A percentile compares a stretch with the other conserved stretches of the same genome.
These are phyloP conservation scores for Peronospora farinosa DNA, from an alignment of 352 stramenopile genomes.

Conservation along the genomic window DNA sequence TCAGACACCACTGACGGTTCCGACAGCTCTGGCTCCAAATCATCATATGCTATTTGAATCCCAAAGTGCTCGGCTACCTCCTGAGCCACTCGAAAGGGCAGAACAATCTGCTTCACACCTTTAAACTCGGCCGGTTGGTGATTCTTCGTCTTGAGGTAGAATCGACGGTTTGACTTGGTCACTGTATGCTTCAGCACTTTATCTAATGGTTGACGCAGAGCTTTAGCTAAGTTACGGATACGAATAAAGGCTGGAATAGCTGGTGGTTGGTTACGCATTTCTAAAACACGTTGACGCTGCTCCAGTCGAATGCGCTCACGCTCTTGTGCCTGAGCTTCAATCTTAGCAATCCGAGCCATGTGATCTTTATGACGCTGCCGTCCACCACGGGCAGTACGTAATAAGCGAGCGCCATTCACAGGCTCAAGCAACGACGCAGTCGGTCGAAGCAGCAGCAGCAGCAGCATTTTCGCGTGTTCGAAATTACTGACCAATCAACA, in stretches of 20 bases:
- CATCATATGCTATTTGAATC: conserved; percentile 44
- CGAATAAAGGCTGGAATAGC: conserved; percentile 49
- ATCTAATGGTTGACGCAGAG: conserved; percentile 56
- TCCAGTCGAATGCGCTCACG: conserved; percentile 8
- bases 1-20: conserved; percentile 12
- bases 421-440: conserved; percentile 4
- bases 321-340: conserved; percentile 11
- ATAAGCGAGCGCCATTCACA: conserved; percentile 6
- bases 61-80: conserved; percentile 45
- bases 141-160: conserved; percentile 40
- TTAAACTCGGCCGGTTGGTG: conserved; percentile 54
- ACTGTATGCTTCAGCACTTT: conserved; percentile 61
- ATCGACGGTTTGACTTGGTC: conserved; percentile 47
- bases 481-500: too few relatives aligned
- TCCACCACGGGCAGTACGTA: conserved; percentile 31
- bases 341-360: conserved; percentile 14
- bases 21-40: conserved; percentile 49
- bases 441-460: not conserved
- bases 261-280: conserved; percentile 17
- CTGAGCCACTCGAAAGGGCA: conserved; percentile 59
- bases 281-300: conserved; percentile 22
- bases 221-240: conserved; percentile 69
- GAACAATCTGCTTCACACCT: conserved; percentile 67
- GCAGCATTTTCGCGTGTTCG: too few relatives aligned
- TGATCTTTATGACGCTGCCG: conserved; percentile 22